Evolutionary conservation across 2,329 filamentous ascomycete genomes (phyloP), one percentile per base, ranked within the genome.

Genomic region (Raffaelea deltoideospora): DNA sequence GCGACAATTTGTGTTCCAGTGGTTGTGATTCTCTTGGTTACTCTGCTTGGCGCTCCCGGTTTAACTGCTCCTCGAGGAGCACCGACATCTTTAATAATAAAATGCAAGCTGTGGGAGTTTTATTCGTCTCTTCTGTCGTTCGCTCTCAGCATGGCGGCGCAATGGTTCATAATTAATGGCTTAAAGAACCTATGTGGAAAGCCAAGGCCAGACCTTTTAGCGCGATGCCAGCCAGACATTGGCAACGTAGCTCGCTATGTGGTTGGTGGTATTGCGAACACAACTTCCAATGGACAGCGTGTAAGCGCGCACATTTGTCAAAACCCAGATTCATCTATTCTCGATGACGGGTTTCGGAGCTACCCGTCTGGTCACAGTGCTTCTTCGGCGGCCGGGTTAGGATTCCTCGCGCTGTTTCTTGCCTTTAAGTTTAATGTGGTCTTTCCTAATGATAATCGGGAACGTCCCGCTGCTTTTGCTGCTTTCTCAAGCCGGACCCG

Each of bases 161-260:
- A 80, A 5, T 92, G 81, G 62, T 75, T 90, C 56, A 75, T 92
- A 48, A 88, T 86, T 1, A 76, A 84, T 48, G 82, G 79, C 35
- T 75, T 93, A 66, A 95, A 95, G 67, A 84, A 79, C 50, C 73
- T 79, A 17, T 77, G 88, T 34, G 96, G 90, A 57, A 79, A 84
- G 45, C 87, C 86, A 14, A 60, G 71, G 6, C 71, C 71, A 0
- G 71, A 76, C 45, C 53, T 76, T 4, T 52, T 76, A 20, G 68
- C 69, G 2, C 72, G 85, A 32, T 96, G 88, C 56, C 53, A 79
- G 35, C 85, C 87, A 3, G 81, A 94, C 49, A 43, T 86, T 3
- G 60, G 54, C 3, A 72, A 79, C 41, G 59, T 78, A n/a, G 52
- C 59, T 0, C 50, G 68, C 9, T 73, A 76, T 50, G 55, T 71